A percentile compares a stretch with the other conserved stretches of the same genome.
Evolutionary conservation across 2,329 filamentous ascomycete species (phyloP).

Genomic region (Beauveria caledonica): DNA sequence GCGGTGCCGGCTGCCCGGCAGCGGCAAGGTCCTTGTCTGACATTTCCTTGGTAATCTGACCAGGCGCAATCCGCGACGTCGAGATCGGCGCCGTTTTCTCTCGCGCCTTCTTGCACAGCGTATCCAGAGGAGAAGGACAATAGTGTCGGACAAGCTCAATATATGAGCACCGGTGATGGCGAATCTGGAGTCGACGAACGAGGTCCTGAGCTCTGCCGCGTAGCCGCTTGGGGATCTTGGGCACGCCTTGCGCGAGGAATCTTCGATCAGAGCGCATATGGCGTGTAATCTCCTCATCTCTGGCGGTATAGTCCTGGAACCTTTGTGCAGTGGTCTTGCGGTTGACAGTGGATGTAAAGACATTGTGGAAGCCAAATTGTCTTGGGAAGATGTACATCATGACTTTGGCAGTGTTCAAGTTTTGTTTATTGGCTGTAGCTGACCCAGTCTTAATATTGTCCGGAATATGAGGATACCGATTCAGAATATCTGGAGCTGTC

Average conservation of each 20-base stretch:
- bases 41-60: neutral
- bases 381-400: slow-evolving; percentile 92
- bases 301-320: slow-evolving; percentile 76
- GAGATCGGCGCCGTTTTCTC: neutral
- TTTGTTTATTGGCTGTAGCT: slow-evolving; percentile 10
- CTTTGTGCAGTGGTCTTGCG: slow-evolving; percentile 57
- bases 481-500: slow-evolving; percentile 61
- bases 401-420: slow-evolving; percentile 55
- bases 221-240: slow-evolving; percentile 56
- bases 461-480: slow-evolving; percentile 45
- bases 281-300: slow-evolving; percentile 68
- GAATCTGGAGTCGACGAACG: slow-evolving; percentile 57
- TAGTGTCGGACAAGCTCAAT: slow-evolving; percentile 70
- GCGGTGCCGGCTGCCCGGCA: neutral
- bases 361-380: slow-evolving; percentile 86
- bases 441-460: neutral
- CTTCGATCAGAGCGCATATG: slow-evolving; percentile 16
- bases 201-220: slow-evolving; percentile 53
- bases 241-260: slow-evolving; percentile 10
- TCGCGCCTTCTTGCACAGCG: neutral
- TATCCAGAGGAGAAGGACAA: slow-evolving; percentile 49
- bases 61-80: neutral
- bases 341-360: slow-evolving; percentile 68
- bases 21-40: neutral
- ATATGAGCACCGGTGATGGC: slow-evolving; percentile 72